Evolutionary conservation across 1,284 basidiomycete genomes (phyloP).

Genomic region (Ustilago vetiveriae): DNA sequence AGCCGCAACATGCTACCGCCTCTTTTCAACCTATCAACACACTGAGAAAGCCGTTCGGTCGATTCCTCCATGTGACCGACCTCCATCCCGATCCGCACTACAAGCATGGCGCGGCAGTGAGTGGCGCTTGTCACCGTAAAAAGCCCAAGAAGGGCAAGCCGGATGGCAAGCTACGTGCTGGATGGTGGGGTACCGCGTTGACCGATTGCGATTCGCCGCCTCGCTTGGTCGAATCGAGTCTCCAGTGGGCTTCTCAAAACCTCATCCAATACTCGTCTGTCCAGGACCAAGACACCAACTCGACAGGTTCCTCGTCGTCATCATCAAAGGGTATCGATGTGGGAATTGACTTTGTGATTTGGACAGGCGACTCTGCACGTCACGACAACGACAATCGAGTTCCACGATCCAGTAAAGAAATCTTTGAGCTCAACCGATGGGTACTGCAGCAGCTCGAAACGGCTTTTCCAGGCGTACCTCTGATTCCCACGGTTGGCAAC

Average conservation of each 20-base stretch:
- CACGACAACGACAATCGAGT: conserved; percentile 85
- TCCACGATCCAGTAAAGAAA: conserved; percentile 83
- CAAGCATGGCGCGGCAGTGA: conserved; percentile 70
- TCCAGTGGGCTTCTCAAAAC: conserved; percentile 81
- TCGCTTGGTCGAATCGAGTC: conserved; percentile 79
- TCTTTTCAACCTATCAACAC: not conserved
- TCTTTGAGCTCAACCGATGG: conserved; percentile 78
- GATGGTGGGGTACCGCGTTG: conserved; percentile 66
- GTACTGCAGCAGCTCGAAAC: conserved; percentile 78
- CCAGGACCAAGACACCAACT: not conserved
- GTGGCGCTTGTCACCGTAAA: conserved; percentile 46
- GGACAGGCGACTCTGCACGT: conserved; percentile 92
- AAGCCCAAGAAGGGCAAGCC: conserved; percentile 56
- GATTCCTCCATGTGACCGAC: conserved; percentile 82
- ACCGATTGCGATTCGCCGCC: conserved; percentile 89
- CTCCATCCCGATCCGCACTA: conserved; percentile 79
- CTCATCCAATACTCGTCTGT: conserved; percentile 62
- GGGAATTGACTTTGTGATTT: conserved; percentile 81
- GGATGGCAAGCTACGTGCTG: conserved; percentile 53
- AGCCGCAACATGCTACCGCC: not conserved
- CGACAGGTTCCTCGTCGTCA: not conserved
- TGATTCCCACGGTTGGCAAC: conserved; percentile 83
- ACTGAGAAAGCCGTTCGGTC: conserved; percentile 70
- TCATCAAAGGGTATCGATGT: not conserved
- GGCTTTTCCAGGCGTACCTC: conserved; percentile 80